Conservation (phyloP, 1,284 basidiomycete genomes). For the Stygiomarasmius scandens region DNA sequence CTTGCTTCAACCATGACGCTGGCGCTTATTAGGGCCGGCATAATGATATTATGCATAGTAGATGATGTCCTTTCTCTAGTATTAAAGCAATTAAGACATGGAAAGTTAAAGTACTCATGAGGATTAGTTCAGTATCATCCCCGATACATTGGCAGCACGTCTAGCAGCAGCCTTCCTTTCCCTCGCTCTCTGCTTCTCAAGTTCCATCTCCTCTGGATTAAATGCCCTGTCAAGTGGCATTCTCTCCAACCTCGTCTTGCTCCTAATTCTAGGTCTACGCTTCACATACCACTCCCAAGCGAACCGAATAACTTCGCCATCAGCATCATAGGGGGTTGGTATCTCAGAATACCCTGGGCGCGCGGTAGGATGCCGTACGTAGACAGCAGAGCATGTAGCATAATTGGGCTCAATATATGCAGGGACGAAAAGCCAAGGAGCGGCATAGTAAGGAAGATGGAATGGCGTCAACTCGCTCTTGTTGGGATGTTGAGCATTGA, state of each 20-base stretch:
- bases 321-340: slow-evolving; percentile 91
- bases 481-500: slow-evolving; percentile 25
- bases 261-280: slow-evolving; percentile 71
- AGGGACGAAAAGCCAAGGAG: slow-evolving; percentile 94
- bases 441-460: slow-evolving; percentile 84
- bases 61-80: no score
- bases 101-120: background rate
- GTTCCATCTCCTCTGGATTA: slow-evolving; percentile 3
- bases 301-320: slow-evolving; percentile 84
- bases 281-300: slow-evolving; percentile 93
- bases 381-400: slow-evolving; percentile 89
- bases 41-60: no score
- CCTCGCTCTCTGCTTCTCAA: slow-evolving; percentile 9
- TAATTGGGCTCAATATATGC: slow-evolving; percentile 94
- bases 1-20: no score
- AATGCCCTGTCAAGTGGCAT: slow-evolving; percentile 67
- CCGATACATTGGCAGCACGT: slow-evolving; percentile 7
- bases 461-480: slow-evolving; percentile 65
- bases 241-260: slow-evolving; percentile 65
- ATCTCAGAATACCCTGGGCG: slow-evolving; percentile 91
- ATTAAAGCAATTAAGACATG: no score
- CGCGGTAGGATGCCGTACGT: slow-evolving; percentile 95
- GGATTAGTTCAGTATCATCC: slow-evolving; percentile 5
- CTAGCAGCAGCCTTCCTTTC: slow-evolving; percentile 12
- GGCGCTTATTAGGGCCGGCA: no score